These are phyloP conservation scores for Pythium graminicola DNA, from an alignment of 352 stramenopile genomes.

Conservation along the genomic window DNA sequence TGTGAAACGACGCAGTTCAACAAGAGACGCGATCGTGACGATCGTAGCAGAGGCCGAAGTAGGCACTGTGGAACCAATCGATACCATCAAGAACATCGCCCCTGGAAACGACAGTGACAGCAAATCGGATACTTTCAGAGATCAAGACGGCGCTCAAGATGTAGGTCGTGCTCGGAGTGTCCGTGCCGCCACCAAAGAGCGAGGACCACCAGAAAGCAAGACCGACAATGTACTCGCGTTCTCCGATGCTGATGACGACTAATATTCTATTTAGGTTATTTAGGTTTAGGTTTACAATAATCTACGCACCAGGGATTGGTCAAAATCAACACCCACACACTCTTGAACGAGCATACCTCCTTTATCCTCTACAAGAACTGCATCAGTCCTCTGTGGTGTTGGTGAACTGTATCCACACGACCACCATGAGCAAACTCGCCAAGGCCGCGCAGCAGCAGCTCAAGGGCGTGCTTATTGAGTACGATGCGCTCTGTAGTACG, in stretches of 20 bases:
- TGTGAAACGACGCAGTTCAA: slow-evolving; percentile 19
- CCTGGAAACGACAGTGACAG: slow-evolving; percentile 5
- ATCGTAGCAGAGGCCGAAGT: neutral
- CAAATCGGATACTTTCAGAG: slow-evolving; percentile 4
- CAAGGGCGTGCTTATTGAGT: slow-evolving; percentile 72
- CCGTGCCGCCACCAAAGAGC: slow-evolving; percentile 3
- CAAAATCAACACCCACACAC: neutral
- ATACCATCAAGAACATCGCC: neutral
- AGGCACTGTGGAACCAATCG: slow-evolving; percentile 1
- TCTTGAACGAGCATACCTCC: too few relatives aligned
- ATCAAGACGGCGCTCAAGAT: neutral
- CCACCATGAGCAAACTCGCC: slow-evolving; percentile 51
- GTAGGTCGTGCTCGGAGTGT: neutral
- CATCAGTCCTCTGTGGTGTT: neutral
- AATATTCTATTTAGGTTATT: neutral
- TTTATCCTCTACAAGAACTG: slow-evolving; percentile 1
- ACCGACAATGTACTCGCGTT: slow-evolving; percentile 20
- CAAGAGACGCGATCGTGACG: neutral
- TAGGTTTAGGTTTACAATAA: too few relatives aligned
- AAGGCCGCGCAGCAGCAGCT: slow-evolving; percentile 58
- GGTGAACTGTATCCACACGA: neutral
- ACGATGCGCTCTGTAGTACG: slow-evolving; percentile 70
- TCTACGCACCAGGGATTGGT: neutral
- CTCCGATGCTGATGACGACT: slow-evolving; percentile 23
- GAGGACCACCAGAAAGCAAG: neutral